phyloP scores from a whole-genome alignment of 225 moss, liverwort and hornwort species.

The Marchantia polymorpha region DNA sequence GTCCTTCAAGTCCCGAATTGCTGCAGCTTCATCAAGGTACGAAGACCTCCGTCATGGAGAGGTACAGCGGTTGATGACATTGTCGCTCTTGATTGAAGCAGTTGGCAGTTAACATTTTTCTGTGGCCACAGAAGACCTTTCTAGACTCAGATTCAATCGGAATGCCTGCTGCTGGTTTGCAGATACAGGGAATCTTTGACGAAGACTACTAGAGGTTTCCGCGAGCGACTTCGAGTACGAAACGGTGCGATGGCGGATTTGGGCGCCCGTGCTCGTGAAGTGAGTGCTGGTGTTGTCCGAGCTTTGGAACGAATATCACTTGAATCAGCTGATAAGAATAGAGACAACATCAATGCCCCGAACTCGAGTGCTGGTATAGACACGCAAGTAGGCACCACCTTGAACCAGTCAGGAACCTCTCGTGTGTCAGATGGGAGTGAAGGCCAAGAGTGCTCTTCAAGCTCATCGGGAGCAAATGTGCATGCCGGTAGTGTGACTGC shows the following conservation, averaged over 20 bases:
- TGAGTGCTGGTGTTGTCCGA: conserved; percentile 69
- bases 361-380: conserved; percentile 30
- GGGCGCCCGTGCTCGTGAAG: conserved; percentile 59
- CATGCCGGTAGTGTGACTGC: conserved; percentile 38
- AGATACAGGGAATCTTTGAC: conserved; percentile 74
- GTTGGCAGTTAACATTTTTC: not conserved
- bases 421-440: conserved; percentile 39
- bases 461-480: conserved; percentile 29
- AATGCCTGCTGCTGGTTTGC: conserved; percentile 1
- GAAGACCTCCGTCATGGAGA: not conserved
- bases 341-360: conserved; percentile 32
- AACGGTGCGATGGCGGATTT: conserved; percentile 66
- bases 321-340: conserved; percentile 50
- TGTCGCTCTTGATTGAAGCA: not conserved
- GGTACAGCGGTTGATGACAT: not conserved
- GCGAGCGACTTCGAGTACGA: conserved; percentile 64
- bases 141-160: not conserved
- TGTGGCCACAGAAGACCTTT: not conserved
- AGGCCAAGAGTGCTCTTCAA: conserved; percentile 42
- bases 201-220: conserved; percentile 65
- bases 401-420: conserved; percentile 30
- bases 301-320: conserved; percentile 67
- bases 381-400: conserved; percentile 18
- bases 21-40: conserved; percentile 69
- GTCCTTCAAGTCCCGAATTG: conserved; percentile 65